Evolutionary conservation across 2,329 filamentous ascomycete species (phyloP), one percentile per base, ranked within the genome.

Genomic region (Torrubiellomyces zombiae): DNA sequence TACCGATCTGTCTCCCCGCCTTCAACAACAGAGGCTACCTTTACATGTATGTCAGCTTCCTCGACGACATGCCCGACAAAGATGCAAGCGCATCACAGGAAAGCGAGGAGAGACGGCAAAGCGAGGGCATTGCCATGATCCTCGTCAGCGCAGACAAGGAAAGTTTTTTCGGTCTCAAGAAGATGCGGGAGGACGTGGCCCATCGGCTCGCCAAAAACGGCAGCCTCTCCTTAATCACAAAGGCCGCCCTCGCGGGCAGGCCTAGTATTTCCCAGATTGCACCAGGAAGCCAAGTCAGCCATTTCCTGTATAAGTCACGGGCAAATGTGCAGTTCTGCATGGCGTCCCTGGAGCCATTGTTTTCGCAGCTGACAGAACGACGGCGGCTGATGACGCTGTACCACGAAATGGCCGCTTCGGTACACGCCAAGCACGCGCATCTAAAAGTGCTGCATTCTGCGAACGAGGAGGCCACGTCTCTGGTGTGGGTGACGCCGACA

Each of bases 21-120:
- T 98, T 98, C 56, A 98, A 98, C 55, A 95, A 82, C 48, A 79
- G 75, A 25, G 91, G 89, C 14, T 98, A 92, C 45, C 63, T 98
- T 2, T 94, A 98, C 56, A 95, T 98, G 83, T 98, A 95, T 44
- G 89, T 98, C 45, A 93, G 81, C 57, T 98, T 95, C 48, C 67
- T 98, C 32, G 73, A 81, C 37, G 60, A 57, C 3, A 28, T 62
- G 21, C 50, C 60, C 14, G 57, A 55, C 50, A 32, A 38, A 26
- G 35, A 56, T 32, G 37, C 44, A 16, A 11, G 74, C 50, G 62
- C 71, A 66, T 69, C 75, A 42, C 9, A 73, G 42, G 56, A 76
- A 23, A 67, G 76, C 24, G 74, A 82, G 25, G 75, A 89, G 35
- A n/a, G n/a, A 42, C 9, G 73, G 42, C 56, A 76, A 23, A 67